A percentile compares a stretch with the other conserved stretches of the same genome.
Evolutionary conservation across 2,329 filamentous ascomycete genomes (phyloP).

Genomic region (Decorospora gaudefroyi): DNA sequence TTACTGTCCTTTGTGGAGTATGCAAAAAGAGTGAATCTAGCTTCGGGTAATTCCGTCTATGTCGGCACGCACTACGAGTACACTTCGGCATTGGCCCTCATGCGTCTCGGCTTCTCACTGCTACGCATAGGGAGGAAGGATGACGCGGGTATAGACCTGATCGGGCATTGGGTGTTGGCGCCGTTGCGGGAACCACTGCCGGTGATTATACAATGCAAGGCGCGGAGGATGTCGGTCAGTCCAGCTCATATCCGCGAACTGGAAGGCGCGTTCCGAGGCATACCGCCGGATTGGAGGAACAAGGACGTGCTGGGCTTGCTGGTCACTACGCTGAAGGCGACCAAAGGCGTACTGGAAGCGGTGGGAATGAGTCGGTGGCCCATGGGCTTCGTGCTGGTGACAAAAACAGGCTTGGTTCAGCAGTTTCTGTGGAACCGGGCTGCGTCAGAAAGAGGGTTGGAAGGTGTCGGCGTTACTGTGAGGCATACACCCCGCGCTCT

Average conservation of each 20-base stretch:
- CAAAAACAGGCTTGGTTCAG: conserved; percentile 60
- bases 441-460: conserved; percentile 66
- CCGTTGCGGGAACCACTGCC: conserved; percentile 44
- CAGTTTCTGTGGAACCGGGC: conserved; percentile 75
- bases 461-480: conserved; percentile 53
- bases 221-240: conserved; percentile 52
- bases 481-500: conserved; percentile 34
- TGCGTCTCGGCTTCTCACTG: conserved; percentile 66
- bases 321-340: conserved; percentile 70
- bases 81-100: conserved; percentile 61
- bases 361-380: conserved; percentile 69
- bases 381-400: conserved; percentile 71
- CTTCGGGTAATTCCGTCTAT: conserved; percentile 63
- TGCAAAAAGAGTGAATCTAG: conserved; percentile 61
- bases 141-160: conserved; percentile 74
- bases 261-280: conserved; percentile 75
- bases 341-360: conserved; percentile 76
- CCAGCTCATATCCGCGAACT: conserved; percentile 73
- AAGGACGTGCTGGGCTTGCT: conserved; percentile 69
- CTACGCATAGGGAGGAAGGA: conserved; percentile 67
- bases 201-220: conserved; percentile 72
- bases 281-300: conserved; percentile 73
- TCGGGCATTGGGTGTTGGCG: conserved; percentile 68
- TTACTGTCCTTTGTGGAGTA: conserved; percentile 68
- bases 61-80: conserved; percentile 81